phyloP scores from a whole-genome alignment of 2,329 filamentous ascomycete genomes.

The Leptosphaerulina australis region DNA sequence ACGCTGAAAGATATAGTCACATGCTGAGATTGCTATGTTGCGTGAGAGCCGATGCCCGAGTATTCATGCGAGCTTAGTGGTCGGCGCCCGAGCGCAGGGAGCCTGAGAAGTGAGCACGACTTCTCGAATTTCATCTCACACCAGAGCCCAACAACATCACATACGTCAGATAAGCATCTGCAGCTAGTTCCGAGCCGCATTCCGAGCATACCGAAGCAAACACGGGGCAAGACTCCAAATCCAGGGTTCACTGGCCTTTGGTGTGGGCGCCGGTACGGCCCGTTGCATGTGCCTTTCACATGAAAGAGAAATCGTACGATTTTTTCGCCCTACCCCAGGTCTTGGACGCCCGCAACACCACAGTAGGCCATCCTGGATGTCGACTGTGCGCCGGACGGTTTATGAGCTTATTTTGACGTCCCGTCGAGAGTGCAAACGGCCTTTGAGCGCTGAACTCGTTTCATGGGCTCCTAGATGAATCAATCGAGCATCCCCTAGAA shows the following conservation, averaged over 20 bases:
- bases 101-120: neutral
- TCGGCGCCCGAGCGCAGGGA: too few species aligned
- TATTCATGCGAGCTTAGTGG: neutral
- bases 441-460: neutral
- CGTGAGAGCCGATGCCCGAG: neutral
- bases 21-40: neutral
- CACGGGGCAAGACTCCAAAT: slow-evolving; percentile 17
- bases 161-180: slow-evolving; percentile 6
- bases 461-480: too few species aligned
- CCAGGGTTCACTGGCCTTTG: slow-evolving; percentile 17
- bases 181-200: slow-evolving; percentile 15
- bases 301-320: slow-evolving; percentile 41
- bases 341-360: slow-evolving; percentile 9
- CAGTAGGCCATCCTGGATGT: slow-evolving; percentile 4
- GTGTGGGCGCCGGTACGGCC: slow-evolving; percentile 21
- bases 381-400: slow-evolving; percentile 11
- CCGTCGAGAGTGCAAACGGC: neutral
- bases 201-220: slow-evolving; percentile 14
- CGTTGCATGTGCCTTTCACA: slow-evolving; percentile 32
- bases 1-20: slow-evolving; percentile 4
- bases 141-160: slow-evolving; percentile 4
- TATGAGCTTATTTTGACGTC: slow-evolving; percentile 19
- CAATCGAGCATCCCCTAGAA: too few species aligned
- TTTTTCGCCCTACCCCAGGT: slow-evolving; percentile 28
- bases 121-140: neutral